Base-by-base conservation (phyloP, 106 monocot species). In the Phalaenopsis equestris region DNA sequence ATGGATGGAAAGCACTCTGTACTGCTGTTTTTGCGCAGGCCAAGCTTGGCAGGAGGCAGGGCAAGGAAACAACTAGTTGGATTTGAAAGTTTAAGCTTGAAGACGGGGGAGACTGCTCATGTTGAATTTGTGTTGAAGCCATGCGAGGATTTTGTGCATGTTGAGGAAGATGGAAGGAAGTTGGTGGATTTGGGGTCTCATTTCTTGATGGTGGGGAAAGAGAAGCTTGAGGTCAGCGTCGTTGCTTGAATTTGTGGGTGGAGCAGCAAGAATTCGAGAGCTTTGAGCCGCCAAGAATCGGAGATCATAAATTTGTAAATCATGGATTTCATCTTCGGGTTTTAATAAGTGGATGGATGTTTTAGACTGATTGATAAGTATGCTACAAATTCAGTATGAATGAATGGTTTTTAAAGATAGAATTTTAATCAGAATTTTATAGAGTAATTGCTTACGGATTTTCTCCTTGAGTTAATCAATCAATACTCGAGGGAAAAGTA, bases 1-100 rank as follows among this genome's bases (percentile, higher is more conserved):
- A 86, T 90, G 85, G 91, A 84, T 21, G 98, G 94, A 47, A 89
- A 70, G 76, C 91, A 94, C 42, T 67, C 94, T 0, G 92, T 98
- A 56, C 41, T 98, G 49, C 81, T 98, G 3, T 98, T 92, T 81
- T 41, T 84, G 56, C 86, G 85, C 41, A 79, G 81, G 81, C 42
- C 79, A 3, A 67, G 68, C 42, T 55, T 14, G 0, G 3, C 2
- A 18, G 43, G 43, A 19, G 90, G 89, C 0, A 79, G 81, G 52
- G 88, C 92, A 3, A 77, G 41, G 82, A 91, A 89, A 61, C 87
- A 90, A 81, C 77, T 98, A 86, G 78, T 94, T 72, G 94, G 70
- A 2, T 98, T 98, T 61, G 73, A 89, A 74, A 88, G 82, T 12
- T 80, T 94, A 79, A 79, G 81, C 19, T 42, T 94, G 30, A 75